Conservation (phyloP, 768 basidiomycete species). For the Agrocybe chaxingu region DNA sequence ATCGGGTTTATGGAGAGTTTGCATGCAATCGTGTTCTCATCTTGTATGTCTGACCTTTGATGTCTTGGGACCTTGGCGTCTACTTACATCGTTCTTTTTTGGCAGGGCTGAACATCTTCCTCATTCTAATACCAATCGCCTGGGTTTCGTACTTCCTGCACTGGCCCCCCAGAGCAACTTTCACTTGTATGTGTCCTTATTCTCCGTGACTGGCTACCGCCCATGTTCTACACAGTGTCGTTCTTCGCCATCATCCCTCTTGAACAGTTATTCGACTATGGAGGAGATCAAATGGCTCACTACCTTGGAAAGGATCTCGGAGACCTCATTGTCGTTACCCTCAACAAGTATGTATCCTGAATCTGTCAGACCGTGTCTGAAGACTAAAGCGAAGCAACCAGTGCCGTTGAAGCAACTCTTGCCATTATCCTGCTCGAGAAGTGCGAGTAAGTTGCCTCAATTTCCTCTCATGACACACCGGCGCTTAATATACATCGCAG, state of each 20-base stretch:
- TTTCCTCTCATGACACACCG: neutral
- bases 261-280: slow-evolving; percentile 65
- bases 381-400: slow-evolving; percentile 16
- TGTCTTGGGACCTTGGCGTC: neutral
- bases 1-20: slow-evolving; percentile 43
- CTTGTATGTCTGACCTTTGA: slow-evolving; percentile 36
- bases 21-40: slow-evolving; percentile 44
- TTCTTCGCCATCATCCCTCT: slow-evolving; percentile 67
- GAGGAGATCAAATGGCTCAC: slow-evolving; percentile 51
- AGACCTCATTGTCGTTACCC: slow-evolving; percentile 60
- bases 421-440: slow-evolving; percentile 66
- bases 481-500: slow-evolving; percentile 25
- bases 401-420: slow-evolving; percentile 68
- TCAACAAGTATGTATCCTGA: slow-evolving; percentile 53
- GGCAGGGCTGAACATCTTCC: slow-evolving; percentile 56
- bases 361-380: no score
- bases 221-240: slow-evolving; percentile 38
- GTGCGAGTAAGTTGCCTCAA: slow-evolving; percentile 56
- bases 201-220: neutral
- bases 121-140: slow-evolving; percentile 56
- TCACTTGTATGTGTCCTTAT: slow-evolving; percentile 36
- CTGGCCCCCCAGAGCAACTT: slow-evolving; percentile 37
- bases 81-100: neutral
- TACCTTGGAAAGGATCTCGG: slow-evolving; percentile 64
- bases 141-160: slow-evolving; percentile 54